Evolutionary conservation across 1,284 basidiomycete species (phyloP).

Genomic region (Amylostereum areolatum): DNA sequence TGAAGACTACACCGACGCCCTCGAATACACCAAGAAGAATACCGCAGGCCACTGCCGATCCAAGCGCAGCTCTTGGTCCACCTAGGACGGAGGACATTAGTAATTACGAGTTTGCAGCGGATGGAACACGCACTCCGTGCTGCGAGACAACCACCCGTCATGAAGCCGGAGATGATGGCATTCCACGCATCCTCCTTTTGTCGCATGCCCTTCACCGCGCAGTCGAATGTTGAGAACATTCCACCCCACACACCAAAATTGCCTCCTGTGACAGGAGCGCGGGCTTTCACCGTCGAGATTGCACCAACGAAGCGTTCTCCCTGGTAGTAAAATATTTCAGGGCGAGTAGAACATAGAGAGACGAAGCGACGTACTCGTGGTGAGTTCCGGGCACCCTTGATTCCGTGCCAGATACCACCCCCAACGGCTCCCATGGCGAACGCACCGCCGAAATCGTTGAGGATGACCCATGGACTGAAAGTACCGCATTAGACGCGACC

Average conservation of each 20-base stretch:
- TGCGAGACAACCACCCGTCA: conserved; percentile 96
- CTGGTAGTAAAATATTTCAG: conserved; percentile 30
- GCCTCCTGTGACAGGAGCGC: conserved; percentile 95
- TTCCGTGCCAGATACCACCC: conserved; percentile 98
- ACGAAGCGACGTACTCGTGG: conserved; percentile 63
- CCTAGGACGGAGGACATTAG: conserved; percentile 43
- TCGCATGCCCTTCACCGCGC: conserved; percentile 93
- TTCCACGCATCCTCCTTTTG: conserved; percentile 99
- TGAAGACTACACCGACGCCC: conserved; percentile 87
- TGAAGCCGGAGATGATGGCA: conserved; percentile 96
- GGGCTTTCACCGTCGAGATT: conserved; percentile 94
- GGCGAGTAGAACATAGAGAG: background rate
- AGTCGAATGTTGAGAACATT: conserved; percentile 96
- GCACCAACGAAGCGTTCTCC: conserved; percentile 94
- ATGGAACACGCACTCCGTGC: conserved; percentile 68
- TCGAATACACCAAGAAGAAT: conserved; percentile 96
- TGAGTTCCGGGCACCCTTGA: conserved; percentile 97
- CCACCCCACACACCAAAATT: conserved; percentile 99
- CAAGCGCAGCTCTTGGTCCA: conserved; percentile 87
- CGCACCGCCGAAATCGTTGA: conserved; percentile 97
- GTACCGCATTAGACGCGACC: background rate
- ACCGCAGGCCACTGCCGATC: conserved; percentile 92
- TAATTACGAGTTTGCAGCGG: background rate
- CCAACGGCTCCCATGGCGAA: conserved; percentile 95
- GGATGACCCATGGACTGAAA: conserved; percentile 92